Evolutionary conservation across 2,329 filamentous ascomycete species (phyloP), one percentile per base, ranked within the genome.

Genomic region (Coniochaeta sp.): DNA sequence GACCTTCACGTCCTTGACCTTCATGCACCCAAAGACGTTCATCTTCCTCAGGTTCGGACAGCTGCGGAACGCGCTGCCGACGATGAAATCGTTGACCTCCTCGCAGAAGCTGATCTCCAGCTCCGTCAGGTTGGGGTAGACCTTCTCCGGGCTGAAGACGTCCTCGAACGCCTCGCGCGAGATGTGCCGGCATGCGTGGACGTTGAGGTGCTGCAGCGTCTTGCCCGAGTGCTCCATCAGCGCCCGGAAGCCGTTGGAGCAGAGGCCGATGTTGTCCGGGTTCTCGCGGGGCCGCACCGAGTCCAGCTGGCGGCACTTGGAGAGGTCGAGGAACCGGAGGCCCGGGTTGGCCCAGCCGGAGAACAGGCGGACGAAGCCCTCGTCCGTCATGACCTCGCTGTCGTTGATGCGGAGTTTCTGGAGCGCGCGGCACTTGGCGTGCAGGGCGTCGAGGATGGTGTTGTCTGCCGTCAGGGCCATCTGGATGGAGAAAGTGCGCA

Each of bases 121-220:
- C 60, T 89, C 83, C 62, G 78, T 77, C 36, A 98, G 78, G 12
- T 85, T 78, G 0, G 88, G 85, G 65, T 96, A 97, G 1, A 59
- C 63, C 52, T 81, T 83, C 26, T 79, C 79, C 9, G 75, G 73
- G 6, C 77, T 75, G 68, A 98, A 97, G 0, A 89, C 87, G 10
- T 87, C 81, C 63, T 90, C 85, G 61, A 96, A 92, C 0, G 90
- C 86, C 17, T 82, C 75, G 36, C 82, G 79, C 1, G 85, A 82
- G 63, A 98, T 93, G 71, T 96, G 89, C 3, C 93, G 88, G 69
- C 91, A 96, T 0, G 89, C 90, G 16, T 90, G 84, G n/a, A 97
- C 78, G 68, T 96, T 90, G 36, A 98, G 77, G 44, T 82, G 77
- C 61, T 81, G 79, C 1, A 98, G 74, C 12, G 75, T 78, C 1